A percentile compares a stretch with the other conserved stretches of the same genome.
These are phyloP conservation scores for Nothophytophthora sp. DNA, from an alignment of 352 stramenopile species.

Conservation along the genomic window DNA sequence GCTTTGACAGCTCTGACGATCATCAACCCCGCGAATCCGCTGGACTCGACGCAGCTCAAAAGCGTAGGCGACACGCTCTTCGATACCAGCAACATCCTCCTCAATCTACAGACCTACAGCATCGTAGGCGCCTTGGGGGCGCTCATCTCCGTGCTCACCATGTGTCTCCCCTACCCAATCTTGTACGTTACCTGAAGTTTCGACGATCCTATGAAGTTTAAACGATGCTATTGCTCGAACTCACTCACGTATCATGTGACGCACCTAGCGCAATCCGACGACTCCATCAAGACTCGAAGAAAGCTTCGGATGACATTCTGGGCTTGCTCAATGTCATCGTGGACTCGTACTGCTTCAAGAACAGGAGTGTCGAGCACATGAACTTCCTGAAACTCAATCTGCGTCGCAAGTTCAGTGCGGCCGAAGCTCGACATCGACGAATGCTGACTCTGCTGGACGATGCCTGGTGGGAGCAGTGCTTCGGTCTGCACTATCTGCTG, in stretches of 20 bases:
- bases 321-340: constrained; percentile 76
- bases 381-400: constrained; percentile 72
- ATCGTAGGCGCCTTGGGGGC: constrained; percentile 53
- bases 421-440: constrained; percentile 37
- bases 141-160: constrained; percentile 48
- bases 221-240: too few relatives aligned
- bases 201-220: too few relatives aligned
- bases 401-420: constrained; percentile 61
- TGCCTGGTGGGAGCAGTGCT: constrained; percentile 79
- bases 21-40: constrained; percentile 51
- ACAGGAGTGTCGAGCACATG: constrained; percentile 80
- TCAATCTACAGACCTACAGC: constrained; percentile 53
- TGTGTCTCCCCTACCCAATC: constrained; percentile 62
- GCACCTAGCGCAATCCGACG: constrained; percentile 54
- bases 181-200: too few relatives aligned
- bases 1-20: constrained; percentile 54
- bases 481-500: constrained; percentile 52
- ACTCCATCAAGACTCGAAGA: constrained; percentile 41
- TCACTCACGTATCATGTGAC: too few relatives aligned
- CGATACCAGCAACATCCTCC: constrained; percentile 42
- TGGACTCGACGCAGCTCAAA: constrained; percentile 41
- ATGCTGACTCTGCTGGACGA: constrained; percentile 64
- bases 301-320: constrained; percentile 44
- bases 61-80: constrained; percentile 30
- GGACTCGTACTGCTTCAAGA: constrained; percentile 84